Base-by-base conservation (phyloP, 345 rosid genomes). In the Acer negundo region DNA sequence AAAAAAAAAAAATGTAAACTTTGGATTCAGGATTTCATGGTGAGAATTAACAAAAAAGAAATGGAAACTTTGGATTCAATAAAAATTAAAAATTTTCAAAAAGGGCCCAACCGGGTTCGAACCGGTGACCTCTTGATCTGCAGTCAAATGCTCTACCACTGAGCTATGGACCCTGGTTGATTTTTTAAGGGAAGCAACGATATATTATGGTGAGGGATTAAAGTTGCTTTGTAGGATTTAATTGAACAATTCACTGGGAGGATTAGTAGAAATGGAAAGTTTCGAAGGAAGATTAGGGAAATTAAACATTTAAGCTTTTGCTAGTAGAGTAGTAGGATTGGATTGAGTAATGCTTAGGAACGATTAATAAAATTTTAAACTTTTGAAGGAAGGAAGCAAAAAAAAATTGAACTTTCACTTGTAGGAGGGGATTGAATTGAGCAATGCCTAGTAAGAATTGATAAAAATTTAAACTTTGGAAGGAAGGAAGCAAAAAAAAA, bases 141-240 rank as follows among this genome's bases (percentile, higher is more conserved):
- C 90, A 90, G 92, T 89, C 90, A 87, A 88, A 81, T 90, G 92
- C 93, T 91, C 93, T 88, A 91, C 94, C 91, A 89, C 94, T 88
- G 90, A 93, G 93, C 94, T 87, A 92, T 84, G 88, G 88, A 88
- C 91, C 89, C 91, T 7, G 26, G 6, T 59, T n/a, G 46, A 7
- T 8, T 42, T 8, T 42, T 35, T 35, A 35, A 35, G 6, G 46
- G 46, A 42, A 42, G 46, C 46, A 8, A 42, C 0, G 10, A 8
- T 35, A 35, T 35, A 35, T 35, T 4, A 35, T 35, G 38, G 38
- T 35, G 38, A 35, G 46, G 10, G 10, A 42, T 42, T 49, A 49
- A 3, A 49, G 55, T 49, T 49, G 16, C 55, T 15, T 49, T 49
- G 55, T 49, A 49, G 19, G 19, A 49, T 49, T 49, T 15, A 49